Conservation (phyloP, 371 early-diverging fungal species). For the Mucor velutinosus region DNA sequence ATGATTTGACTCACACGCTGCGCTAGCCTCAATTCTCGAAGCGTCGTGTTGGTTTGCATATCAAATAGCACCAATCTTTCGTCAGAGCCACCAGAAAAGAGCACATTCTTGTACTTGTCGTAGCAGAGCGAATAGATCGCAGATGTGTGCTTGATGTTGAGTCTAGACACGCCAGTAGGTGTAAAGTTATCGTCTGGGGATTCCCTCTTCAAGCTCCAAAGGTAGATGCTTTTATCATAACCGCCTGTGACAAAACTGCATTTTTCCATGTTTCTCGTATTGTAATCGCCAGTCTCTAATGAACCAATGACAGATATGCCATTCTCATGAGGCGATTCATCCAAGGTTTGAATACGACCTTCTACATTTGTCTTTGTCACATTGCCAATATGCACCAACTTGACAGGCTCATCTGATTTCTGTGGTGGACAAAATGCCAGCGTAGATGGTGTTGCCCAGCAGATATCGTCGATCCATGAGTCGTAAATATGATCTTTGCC, state of each 20-base stretch:
- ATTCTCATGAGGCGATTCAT: slow-evolving; percentile 33
- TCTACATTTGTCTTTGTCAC: slow-evolving; percentile 23
- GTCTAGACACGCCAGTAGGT: neutral
- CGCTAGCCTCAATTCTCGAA: slow-evolving; percentile 2
- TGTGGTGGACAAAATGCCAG: slow-evolving; percentile 26
- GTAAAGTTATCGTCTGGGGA: slow-evolving; percentile 1
- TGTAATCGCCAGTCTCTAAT: slow-evolving; percentile 17
- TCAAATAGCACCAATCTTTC: slow-evolving; percentile 28
- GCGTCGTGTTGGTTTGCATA: slow-evolving; percentile 7
- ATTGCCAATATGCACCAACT: slow-evolving; percentile 17
- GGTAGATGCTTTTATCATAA: slow-evolving; percentile 33
- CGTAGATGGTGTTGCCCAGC: slow-evolving; percentile 35
- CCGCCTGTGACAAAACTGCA: slow-evolving; percentile 44
- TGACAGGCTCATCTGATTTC: slow-evolving; percentile 15
- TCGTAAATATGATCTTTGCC: slow-evolving; percentile 25
- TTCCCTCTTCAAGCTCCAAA: slow-evolving; percentile 24
- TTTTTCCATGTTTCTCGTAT: slow-evolving; percentile 7
- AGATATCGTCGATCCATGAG: slow-evolving; percentile 39
- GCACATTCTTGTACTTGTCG: slow-evolving; percentile 16
- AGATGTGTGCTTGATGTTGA: slow-evolving; percentile 33
- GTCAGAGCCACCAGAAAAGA: slow-evolving; percentile 40
- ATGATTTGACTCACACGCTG: slow-evolving; percentile 14
- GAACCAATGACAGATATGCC: slow-evolving; percentile 25
- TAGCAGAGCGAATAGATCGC: slow-evolving; percentile 26
- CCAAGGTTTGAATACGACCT: slow-evolving; percentile 24